Conservation (phyloP, 495 filamentous ascomycete species). For the Penicillium simplicissimum region DNA sequence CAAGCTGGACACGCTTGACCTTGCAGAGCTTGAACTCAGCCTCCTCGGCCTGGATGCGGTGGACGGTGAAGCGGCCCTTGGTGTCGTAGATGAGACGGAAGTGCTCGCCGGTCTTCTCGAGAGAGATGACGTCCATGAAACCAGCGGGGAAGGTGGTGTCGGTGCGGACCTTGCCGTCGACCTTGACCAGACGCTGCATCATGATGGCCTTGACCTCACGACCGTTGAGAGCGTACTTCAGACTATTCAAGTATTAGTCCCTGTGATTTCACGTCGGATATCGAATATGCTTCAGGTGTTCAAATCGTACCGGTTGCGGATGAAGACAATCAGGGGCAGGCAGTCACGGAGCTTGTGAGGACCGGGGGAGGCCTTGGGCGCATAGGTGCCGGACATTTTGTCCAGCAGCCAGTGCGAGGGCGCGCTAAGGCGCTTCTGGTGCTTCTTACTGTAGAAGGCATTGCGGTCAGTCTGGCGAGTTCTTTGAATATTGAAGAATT, state of each 20-base stretch:
- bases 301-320: constrained; percentile 73
- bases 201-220: constrained; percentile 97
- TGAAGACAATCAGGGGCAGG: constrained; percentile 98
- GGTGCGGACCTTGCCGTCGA: constrained; percentile 99
- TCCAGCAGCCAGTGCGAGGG: constrained; percentile 99
- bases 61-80: constrained; percentile 99
- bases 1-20: constrained; percentile 98
- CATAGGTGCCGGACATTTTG: constrained; percentile 97
- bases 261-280: neutral
- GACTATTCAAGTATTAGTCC: constrained; percentile 49
- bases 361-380: constrained; percentile 92
- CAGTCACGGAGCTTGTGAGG: constrained; percentile 99
- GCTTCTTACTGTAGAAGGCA: constrained; percentile 78
- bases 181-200: constrained; percentile 99
- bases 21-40: constrained; percentile 99
- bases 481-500: constrained; percentile 12
- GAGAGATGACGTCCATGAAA: constrained; percentile 98
- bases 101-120: constrained; percentile 99
- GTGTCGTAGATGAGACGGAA: constrained; percentile 99
- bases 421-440: constrained; percentile 98
- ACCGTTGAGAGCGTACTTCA: constrained; percentile 99
- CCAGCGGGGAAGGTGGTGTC: constrained; percentile 96
- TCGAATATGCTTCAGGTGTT: neutral
- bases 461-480: constrained; percentile 32
- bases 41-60: constrained; percentile 97